These are phyloP conservation scores for Clavispora vitiphila DNA, from an alignment of 805 yeast genomes.

Conservation along the genomic window DNA sequence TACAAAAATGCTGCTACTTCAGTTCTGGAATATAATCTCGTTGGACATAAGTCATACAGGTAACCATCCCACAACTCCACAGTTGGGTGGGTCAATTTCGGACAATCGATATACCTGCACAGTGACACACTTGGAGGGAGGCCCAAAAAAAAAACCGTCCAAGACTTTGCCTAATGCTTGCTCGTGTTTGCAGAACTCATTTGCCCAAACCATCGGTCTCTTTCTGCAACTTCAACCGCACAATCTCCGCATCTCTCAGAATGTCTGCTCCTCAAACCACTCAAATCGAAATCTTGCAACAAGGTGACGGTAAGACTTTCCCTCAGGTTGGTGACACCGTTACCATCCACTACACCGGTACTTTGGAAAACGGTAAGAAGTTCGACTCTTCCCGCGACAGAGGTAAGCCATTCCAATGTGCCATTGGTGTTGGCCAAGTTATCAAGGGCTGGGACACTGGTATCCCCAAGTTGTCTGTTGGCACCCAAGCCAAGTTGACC, in stretches of 20 bases:
- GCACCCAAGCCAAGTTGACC: conserved; percentile 88
- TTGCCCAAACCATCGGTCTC: conserved; percentile 6
- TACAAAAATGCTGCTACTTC: no score
- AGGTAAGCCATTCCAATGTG: conserved; percentile 91
- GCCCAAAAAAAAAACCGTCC: neutral
- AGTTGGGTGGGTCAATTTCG: neutral
- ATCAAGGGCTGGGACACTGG: conserved; percentile 97
- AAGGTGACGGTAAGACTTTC: conserved; percentile 82
- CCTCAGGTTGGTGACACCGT: conserved; percentile 86
- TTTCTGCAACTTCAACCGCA: conserved; percentile 5
- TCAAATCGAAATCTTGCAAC: conserved; percentile 38
- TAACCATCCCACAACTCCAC: neutral
- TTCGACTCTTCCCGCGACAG: conserved; percentile 95
- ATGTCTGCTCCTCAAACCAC: conserved; percentile 40
- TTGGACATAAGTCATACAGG: no score
- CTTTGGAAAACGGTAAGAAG: conserved; percentile 90
- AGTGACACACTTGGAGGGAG: neutral
- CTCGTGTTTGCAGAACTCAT: conserved; percentile 9
- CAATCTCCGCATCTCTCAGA: conserved; percentile 4
- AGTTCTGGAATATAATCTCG: no score
- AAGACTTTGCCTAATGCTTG: conserved; percentile 3
- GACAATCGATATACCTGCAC: neutral
- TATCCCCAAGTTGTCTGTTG: conserved; percentile 86
- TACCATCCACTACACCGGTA: conserved; percentile 94
- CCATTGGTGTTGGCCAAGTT: conserved; percentile 94